A percentile compares a stretch with the other conserved stretches of the same genome.
These are phyloP conservation scores for Lotmaria passim DNA, from an alignment of 208 protist species.

Conservation along the genomic window DNA sequence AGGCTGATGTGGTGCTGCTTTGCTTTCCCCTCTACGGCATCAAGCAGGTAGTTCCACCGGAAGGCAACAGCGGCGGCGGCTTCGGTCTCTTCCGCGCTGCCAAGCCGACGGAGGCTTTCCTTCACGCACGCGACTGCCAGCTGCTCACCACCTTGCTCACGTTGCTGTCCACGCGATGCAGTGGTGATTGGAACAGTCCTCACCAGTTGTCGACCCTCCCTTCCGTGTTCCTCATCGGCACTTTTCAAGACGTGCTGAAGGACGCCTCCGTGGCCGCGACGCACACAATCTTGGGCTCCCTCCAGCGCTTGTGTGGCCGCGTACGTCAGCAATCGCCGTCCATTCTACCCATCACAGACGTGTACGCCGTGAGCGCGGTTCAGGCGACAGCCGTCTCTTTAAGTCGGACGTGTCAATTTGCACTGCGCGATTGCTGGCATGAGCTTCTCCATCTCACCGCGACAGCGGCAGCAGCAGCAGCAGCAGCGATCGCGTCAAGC, in stretches of 20 bases:
- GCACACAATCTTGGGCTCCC: conserved; percentile 24
- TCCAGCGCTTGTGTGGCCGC: conserved; percentile 14
- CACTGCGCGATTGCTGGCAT: conserved; percentile 7
- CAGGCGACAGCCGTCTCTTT: conserved; percentile 15
- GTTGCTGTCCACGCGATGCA: conserved; percentile 11
- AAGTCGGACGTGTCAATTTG: not conserved
- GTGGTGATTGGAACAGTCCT: not conserved
- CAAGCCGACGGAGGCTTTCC: conserved; percentile 21
- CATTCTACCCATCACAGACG: conserved; percentile 5
- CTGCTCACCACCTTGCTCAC: conserved; percentile 15
- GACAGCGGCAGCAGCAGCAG: not conserved
- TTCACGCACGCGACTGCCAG: conserved; percentile 14
- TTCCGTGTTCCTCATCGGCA: conserved; percentile 19
- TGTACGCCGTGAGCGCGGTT: conserved; percentile 15
- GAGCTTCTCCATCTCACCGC: not conserved
- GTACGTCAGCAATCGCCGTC: conserved; percentile 4
- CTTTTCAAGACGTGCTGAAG: conserved; percentile 29
- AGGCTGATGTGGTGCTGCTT: conserved; percentile 23
- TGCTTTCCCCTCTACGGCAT: conserved; percentile 22
- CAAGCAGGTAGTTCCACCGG: conserved; percentile 22
- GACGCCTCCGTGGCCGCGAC: conserved; percentile 23
- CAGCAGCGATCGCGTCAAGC: not conserved
- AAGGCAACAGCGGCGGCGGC: not conserved
- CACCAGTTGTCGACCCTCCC: not conserved
- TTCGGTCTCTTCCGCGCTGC: not conserved